These are phyloP conservation scores for Claviceps sp. DNA, from an alignment of 2,329 filamentous ascomycete species.

Conservation along the genomic window DNA sequence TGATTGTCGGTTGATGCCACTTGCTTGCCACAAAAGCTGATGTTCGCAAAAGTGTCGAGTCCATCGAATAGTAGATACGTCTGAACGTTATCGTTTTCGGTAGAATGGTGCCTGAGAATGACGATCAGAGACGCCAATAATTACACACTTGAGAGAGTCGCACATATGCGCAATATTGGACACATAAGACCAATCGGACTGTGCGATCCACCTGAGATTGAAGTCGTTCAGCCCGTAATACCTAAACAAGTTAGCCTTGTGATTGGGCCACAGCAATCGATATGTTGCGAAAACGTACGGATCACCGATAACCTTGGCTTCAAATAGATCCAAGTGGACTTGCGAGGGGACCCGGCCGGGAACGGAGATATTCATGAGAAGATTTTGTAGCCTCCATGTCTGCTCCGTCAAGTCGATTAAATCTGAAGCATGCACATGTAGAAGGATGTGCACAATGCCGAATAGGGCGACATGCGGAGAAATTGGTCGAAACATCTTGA, in stretches of 20 bases:
- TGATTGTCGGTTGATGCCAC: constrained; percentile 47
- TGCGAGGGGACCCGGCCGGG: constrained; percentile 43
- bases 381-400: constrained; percentile 4
- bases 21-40: constrained; percentile 38
- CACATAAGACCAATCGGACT: constrained; percentile 46
- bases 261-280: neutral
- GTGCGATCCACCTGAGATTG: constrained; percentile 41
- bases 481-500: neutral
- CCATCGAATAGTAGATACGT: constrained; percentile 46
- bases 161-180: constrained; percentile 29
- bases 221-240: constrained; percentile 46
- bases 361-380: constrained; percentile 20
- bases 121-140: neutral
- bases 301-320: constrained; percentile 37
- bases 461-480: neutral
- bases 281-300: constrained; percentile 12
- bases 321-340: constrained; percentile 43
- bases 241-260: constrained; percentile 10
- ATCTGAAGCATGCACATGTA: neutral
- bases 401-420: constrained; percentile 4
- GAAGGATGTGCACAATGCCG: neutral
- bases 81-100: constrained; percentile 20
- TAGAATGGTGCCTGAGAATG: constrained; percentile 9
- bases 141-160: neutral
- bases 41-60: constrained; percentile 45